phyloP scores from a whole-genome alignment of 2,329 filamentous ascomycete genomes.

The Monosporascus sp. region DNA sequence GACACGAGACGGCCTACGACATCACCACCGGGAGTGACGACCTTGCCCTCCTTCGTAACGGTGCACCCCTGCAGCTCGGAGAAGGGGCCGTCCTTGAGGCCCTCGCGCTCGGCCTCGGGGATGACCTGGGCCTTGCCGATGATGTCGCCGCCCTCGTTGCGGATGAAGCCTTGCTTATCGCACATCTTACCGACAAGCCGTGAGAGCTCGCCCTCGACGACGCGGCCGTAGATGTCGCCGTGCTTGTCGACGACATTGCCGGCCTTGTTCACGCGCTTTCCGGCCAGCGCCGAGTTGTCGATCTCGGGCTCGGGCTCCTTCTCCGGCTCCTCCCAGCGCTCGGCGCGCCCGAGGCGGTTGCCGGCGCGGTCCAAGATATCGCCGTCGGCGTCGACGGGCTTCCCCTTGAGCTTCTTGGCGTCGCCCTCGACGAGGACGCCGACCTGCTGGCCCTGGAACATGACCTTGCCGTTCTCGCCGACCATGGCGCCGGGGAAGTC shows the following conservation, averaged over 20 bases:
- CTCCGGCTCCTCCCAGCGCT: conserved; percentile 56
- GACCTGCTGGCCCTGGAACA: conserved; percentile 47
- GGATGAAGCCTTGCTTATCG: conserved; percentile 65
- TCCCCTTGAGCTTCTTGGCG: conserved; percentile 56
- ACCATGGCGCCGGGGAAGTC: conserved; percentile 51
- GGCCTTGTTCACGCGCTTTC: conserved; percentile 67
- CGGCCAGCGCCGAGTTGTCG: conserved; percentile 58
- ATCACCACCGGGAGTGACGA: conserved; percentile 61
- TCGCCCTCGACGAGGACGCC: conserved; percentile 62
- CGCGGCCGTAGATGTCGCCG: conserved; percentile 55
- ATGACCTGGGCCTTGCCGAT: conserved; percentile 65
- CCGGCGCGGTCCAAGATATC: conserved; percentile 64
- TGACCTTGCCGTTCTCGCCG: conserved; percentile 47
- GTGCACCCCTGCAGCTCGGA: conserved; percentile 59
- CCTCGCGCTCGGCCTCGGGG: conserved; percentile 59
- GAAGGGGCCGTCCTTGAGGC: conserved; percentile 62
- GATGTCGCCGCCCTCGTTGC: conserved; percentile 67
- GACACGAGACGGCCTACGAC: conserved; percentile 66
- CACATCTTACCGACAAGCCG: conserved; percentile 63
- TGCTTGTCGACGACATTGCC: conserved; percentile 54
- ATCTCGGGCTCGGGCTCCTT: conserved; percentile 44
- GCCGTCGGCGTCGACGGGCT: conserved; percentile 62
- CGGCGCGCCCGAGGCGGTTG: conserved; percentile 60
- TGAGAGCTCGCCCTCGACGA: conserved; percentile 61
- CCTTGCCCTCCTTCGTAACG: conserved; percentile 63